Base-by-base conservation (phyloP, 306 rosid species). In the Gynostemma pentaphyllum region DNA sequence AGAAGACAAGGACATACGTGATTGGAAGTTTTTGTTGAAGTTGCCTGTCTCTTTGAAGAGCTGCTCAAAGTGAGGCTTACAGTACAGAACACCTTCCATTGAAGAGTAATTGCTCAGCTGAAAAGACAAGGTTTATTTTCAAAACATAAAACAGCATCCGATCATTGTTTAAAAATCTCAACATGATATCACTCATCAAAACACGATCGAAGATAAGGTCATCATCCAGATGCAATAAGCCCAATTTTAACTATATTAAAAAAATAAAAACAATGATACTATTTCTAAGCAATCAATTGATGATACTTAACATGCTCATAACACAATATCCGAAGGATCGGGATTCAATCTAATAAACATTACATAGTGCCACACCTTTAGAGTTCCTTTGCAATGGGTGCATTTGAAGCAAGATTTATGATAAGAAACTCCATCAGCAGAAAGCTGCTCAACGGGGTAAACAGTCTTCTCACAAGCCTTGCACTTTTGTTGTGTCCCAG, bases 331-430 rank as follows among this genome's bases (percentile, higher is more conserved):
- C 29, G 3, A 24, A 22, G 5, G 63, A 42, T 19, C 23, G 59
- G 36, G 39, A 30, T 36, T 24, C 24, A 22, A 42, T 13, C 10
- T 15, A 51, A 22, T 3, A 24, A 30, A 14, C 16, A 23, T 39
- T 30, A 67, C 11, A 36, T 55, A 64, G 59, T 34, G 68, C 37
- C 2, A 45, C 6, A 88, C 98, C 98, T 91, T 91, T 28, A 91
- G 71, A 24, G 98, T 91, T 67, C 95, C 98, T 74, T 88, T 91
- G 86, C 96, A 88, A 65, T 91, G 98, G 76, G 91, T 76, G 73
- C 98, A 88, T 64, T 92, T 88, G 81, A 91, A 91, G 78, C 98
- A 91, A 64, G 92, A 80, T 80, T 91, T 91, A 48, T 91, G 96
- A 64, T 82, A 91, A 70, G 83, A 65, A 79, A 87, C 53, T 23